Evolutionary conservation across 805 yeast genomes (phyloP), one percentile per base, ranked within the genome.

Genomic region (Myxozyma sirexii): DNA sequence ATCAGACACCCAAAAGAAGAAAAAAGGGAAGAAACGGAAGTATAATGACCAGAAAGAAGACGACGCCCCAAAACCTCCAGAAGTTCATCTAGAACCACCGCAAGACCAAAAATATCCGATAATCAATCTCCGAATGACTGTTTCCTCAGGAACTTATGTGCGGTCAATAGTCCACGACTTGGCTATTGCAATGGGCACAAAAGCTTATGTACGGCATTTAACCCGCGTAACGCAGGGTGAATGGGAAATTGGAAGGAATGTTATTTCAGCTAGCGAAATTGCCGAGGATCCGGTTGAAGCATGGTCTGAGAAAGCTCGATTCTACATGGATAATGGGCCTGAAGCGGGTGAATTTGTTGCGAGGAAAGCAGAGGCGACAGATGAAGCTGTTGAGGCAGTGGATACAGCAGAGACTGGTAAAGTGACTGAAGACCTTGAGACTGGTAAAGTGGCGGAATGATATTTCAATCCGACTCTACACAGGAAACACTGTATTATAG

Each of bases 91-190:
- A 1, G 29, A 23, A 7, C 54, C 47, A 10, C 51, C 58, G 3
- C 8, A 56, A 4, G 44, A 26, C 5, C 53, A 48, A 12, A 38
- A 53, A 19, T 48, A 50, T 33, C 65, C 65, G 12, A 67, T 87
- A 50, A 68, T 93, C 26, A 92, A 87, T 67, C 83, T 94, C 66
- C 81, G 80, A 15, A 83, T 96, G 3, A 80, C 82, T 37, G 99
- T 93, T 0, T 87, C 97, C 0, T 90, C 97, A 0, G 99, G 99
- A 1, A 94, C 98, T 0, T 94, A 94, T 69, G 91, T 94, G 50
- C 81, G 99, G 66, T 87, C 97, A 1, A 76, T 94, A 55, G 80
- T 94, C 50, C 90, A 96, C 74, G 99, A 94, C 69, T 78, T 89
- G 45, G 98, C 96, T 1, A 82, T 87, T 60, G 87, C 93, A 0